phyloP scores from a whole-genome alignment of 805 yeast species.

The Metschnikowia kofuensis region DNA sequence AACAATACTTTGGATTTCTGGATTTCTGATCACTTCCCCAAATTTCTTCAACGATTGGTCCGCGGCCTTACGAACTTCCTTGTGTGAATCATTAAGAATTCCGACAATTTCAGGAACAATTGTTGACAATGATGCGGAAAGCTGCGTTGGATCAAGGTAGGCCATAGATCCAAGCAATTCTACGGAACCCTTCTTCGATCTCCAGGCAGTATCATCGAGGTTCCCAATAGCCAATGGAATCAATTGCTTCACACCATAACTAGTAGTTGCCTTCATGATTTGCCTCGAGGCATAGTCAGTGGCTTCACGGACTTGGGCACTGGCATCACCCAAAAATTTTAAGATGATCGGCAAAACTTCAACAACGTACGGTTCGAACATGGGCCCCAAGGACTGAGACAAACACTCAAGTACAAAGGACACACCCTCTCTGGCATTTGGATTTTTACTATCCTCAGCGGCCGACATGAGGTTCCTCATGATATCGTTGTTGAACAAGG shows the following conservation, averaged over 20 bases:
- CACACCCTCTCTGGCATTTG: slow-evolving; percentile 79
- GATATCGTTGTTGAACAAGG: slow-evolving; percentile 73
- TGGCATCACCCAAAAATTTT: slow-evolving; percentile 79
- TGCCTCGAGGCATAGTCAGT: slow-evolving; percentile 82
- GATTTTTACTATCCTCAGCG: slow-evolving; percentile 79
- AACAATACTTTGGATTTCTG: slow-evolving; percentile 91
- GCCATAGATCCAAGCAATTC: slow-evolving; percentile 98
- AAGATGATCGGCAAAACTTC: slow-evolving; percentile 82
- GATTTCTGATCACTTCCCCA: slow-evolving; percentile 96
- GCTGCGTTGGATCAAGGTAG: slow-evolving; percentile 89
- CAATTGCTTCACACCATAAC: slow-evolving; percentile 85
- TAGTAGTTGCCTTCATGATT: slow-evolving; percentile 87
- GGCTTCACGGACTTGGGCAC: slow-evolving; percentile 83
- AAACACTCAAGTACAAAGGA: slow-evolving; percentile 82
- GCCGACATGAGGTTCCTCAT: slow-evolving; percentile 75
- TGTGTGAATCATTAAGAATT: slow-evolving; percentile 90
- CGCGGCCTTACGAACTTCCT: slow-evolving; percentile 95
- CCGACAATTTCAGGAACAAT: slow-evolving; percentile 97
- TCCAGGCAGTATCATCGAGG: slow-evolving; percentile 88
- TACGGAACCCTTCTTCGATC: slow-evolving; percentile 95
- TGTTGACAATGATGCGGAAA: slow-evolving; percentile 81
- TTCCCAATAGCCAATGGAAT: slow-evolving; percentile 88
- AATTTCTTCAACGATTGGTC: slow-evolving; percentile 83
- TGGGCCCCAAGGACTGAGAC: slow-evolving; percentile 69
- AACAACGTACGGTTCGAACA: slow-evolving; percentile 91